Evolutionary conservation across 2,329 filamentous ascomycete species (phyloP).

Genomic region (Balansia obtecta): DNA sequence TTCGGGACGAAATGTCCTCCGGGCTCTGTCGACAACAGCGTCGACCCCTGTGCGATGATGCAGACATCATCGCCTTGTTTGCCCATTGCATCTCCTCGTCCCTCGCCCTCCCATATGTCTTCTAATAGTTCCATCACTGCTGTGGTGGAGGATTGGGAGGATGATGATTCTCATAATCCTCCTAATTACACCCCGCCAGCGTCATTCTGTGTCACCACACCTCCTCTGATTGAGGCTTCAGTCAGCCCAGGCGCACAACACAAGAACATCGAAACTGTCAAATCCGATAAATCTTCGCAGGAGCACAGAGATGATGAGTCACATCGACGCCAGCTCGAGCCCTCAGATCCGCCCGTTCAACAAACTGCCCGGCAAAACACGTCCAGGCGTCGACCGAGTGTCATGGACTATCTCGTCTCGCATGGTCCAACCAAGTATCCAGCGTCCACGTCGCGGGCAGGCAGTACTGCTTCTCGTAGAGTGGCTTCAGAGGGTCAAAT

Average conservation of each 20-base stretch:
- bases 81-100: conserved; percentile 1
- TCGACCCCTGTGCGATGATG: background rate
- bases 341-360: conserved; percentile 5
- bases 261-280: background rate
- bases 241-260: background rate
- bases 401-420: conserved; percentile 10
- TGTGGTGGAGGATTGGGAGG: conserved; percentile 8
- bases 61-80: background rate
- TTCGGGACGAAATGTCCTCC: background rate
- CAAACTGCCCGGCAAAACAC: conserved; percentile 1
- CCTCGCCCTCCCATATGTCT: conserved; percentile 1
- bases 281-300: background rate
- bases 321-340: conserved; percentile 2
- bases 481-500: background rate
- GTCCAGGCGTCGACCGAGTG: conserved; percentile 9
- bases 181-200: conserved; percentile 2
- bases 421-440: conserved; percentile 6
- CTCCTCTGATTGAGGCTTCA: background rate
- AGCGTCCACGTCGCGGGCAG: conserved; percentile 1
- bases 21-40: background rate
- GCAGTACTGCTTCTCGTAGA: conserved; percentile 2
- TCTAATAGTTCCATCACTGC: background rate
- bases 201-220: conserved; percentile 3
- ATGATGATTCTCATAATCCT: conserved; percentile 2
- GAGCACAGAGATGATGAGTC: background rate